Evolutionary conservation across 2,329 filamentous ascomycete species (phyloP), one percentile per base, ranked within the genome.

Genomic region (Aspergillus sojae): DNA sequence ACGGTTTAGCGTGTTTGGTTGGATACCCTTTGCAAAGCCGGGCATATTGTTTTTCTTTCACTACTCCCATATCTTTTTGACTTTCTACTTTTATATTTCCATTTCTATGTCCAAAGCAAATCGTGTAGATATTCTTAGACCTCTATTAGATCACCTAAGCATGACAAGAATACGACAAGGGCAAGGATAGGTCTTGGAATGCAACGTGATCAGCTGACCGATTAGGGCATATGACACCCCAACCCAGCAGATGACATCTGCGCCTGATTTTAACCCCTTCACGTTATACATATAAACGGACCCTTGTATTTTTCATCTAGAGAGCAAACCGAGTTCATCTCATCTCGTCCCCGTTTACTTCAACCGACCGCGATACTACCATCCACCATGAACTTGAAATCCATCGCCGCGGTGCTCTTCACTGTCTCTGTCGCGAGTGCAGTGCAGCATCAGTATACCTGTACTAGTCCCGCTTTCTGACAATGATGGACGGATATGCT

Each of bases 161-260:
- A 4, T 41, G 6, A 41, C 39, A 41, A 7, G 0, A 41, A 7
- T 9, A 19, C 39, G 7, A 4, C 11, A 14, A 48, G 21, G 5
- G 3, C 5, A 26, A 5, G 21, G 21, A n/a, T 52, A 21, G 19
- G 16, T 34, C 48, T 4, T 52, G 48, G 28, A 32, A 34, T 21
- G 10, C 10, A 52, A 30, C 28, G 28, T 19, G 28, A 52, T 52
- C 48, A 52, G 16, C 28, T 32, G 48, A 52, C 34, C 2, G 28
- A 34, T 32, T 52, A 52, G 48, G 48, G 48, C 48, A 34, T 34
- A 32, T 52, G 48, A 32, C 48, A 30, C 28, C 28, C 19, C 14
- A 52, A 32, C 9, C 48, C 7, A 23, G 28, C 48, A 34, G 48
- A 32, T 52, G 48, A 52, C 28, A 34, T 32, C 2, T 2, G n/a